Evolutionary conservation across 495 filamentous ascomycete species (phyloP).

Genomic region (Pyronema omphalodes): DNA sequence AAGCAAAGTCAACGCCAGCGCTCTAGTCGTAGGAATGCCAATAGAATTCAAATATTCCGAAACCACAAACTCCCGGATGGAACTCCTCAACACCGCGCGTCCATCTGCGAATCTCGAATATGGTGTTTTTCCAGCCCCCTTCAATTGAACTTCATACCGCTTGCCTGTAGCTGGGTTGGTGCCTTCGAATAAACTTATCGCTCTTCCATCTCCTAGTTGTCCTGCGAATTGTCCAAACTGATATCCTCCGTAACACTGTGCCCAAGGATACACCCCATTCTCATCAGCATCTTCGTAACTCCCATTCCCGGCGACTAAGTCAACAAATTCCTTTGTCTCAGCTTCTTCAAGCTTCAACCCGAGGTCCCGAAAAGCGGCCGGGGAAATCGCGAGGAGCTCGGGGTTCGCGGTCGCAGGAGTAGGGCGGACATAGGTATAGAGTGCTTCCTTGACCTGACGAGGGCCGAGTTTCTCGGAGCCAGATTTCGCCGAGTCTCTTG

Average conservation of each 20-base stretch:
- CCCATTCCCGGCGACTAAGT: constrained; percentile 61
- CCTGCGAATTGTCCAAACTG: constrained; percentile 84
- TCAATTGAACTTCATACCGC: constrained; percentile 82
- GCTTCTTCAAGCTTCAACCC: constrained; percentile 50
- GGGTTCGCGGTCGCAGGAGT: constrained; percentile 41
- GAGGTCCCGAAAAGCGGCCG: constrained; percentile 57
- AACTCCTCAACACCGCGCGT: constrained; percentile 76
- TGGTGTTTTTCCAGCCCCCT: constrained; percentile 80
- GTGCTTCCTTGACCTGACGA: constrained; percentile 62
- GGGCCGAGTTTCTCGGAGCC: constrained; percentile 59
- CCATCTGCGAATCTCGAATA: constrained; percentile 97
- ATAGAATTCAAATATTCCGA: constrained; percentile 73
- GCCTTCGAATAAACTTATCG: constrained; percentile 80
- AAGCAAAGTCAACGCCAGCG: constrained; percentile 58
- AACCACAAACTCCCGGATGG: constrained; percentile 84
- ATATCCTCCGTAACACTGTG: constrained; percentile 89
- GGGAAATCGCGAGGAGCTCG: constrained; percentile 63
- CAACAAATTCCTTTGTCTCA: constrained; percentile 53
- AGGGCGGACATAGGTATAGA: constrained; percentile 83
- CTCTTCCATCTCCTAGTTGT: constrained; percentile 85
- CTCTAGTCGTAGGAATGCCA: constrained; percentile 68
- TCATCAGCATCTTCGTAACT: constrained; percentile 38
- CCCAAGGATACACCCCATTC: constrained; percentile 71
- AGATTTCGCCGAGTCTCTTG: constrained; percentile 58
- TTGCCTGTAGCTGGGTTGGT: constrained; percentile 54